Percentiles rank a stretch among this genome's conserved stretches.
Evolutionary conservation across 1,284 basidiomycete species (phyloP).

Genomic region (Ustilago sp.): DNA sequence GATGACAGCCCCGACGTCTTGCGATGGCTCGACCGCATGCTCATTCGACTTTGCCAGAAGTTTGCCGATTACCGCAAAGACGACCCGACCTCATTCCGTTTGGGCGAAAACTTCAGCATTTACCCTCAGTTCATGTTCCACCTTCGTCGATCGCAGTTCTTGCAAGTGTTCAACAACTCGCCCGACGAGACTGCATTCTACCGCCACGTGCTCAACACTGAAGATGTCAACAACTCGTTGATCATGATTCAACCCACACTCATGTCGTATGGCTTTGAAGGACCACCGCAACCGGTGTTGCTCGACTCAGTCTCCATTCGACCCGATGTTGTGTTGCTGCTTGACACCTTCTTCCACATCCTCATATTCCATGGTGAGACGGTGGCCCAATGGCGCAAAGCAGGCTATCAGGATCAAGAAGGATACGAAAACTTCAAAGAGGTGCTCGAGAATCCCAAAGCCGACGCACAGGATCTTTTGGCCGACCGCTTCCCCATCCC

Average conservation of each 20-base stretch:
- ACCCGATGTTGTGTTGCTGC: conserved; percentile 93
- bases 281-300: conserved; percentile 87
- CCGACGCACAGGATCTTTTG: conserved; percentile 81
- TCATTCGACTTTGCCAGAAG: conserved; percentile 98
- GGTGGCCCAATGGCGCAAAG: conserved; percentile 96
- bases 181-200: conserved; percentile 99
- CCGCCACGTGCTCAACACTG: conserved; percentile 94
- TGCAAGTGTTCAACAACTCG: conserved; percentile 99
- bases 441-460: conserved; percentile 83
- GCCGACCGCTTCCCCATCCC: conserved; percentile 96
- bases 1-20: conserved; percentile 98
- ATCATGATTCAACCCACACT: conserved; percentile 99
- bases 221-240: conserved; percentile 98
- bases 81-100: conserved; percentile 91
- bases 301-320: conserved; percentile 98
- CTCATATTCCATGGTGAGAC: conserved; percentile 99
- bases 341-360: conserved; percentile 99
- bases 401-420: conserved; percentile 99
- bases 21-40: conserved; percentile 97
- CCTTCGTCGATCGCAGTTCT: conserved; percentile 93
- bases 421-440: conserved; percentile 99
- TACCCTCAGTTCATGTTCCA: conserved; percentile 99
- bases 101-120: conserved; percentile 96
- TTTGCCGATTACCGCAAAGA: conserved; percentile 99
- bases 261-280: conserved; percentile 98